Conservation (phyloP, 148 eudicot species). For the Heliosperma pusillum region DNA sequence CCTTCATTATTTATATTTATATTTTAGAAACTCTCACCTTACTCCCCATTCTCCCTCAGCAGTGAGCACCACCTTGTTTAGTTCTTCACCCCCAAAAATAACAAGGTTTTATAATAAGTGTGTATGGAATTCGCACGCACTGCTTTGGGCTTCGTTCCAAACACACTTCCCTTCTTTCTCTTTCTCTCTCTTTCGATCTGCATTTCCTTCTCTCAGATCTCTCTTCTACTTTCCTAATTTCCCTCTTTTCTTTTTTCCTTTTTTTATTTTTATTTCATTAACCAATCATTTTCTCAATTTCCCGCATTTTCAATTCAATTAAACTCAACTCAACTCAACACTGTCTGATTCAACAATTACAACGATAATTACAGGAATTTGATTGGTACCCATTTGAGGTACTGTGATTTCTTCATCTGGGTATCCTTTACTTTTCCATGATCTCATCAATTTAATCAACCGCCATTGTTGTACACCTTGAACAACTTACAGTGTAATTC, state of each 20-base stretch:
- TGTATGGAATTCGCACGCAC: not conserved
- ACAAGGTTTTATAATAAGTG: too few species aligned
- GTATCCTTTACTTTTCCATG: slow-evolving; percentile 12
- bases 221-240: not conserved
- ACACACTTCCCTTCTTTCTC: not conserved
- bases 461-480: not conserved
- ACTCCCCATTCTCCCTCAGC: too few species aligned
- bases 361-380: not conserved
- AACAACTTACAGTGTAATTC: not conserved
- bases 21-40: too few species aligned
- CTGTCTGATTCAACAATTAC: not conserved
- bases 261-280: not conserved
- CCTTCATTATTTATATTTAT: too few species aligned
- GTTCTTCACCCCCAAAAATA: too few species aligned
- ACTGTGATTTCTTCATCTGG: slow-evolving; percentile 22
- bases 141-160: not conserved
- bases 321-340: too few species aligned
- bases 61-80: too few species aligned
- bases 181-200: slow-evolving; percentile 12
- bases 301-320: slow-evolving; percentile 5
- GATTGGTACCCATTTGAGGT: slow-evolving; percentile 15
- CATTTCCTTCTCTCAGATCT: slow-evolving; percentile 13
- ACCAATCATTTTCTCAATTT: not conserved
- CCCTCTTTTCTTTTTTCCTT: too few species aligned
- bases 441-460: slow-evolving; percentile 1